A percentile compares a stretch with the other conserved stretches of the same genome.
These are phyloP conservation scores for Diacronema lutheri DNA, from an alignment of 78 protist species.

Conservation along the genomic window DNA sequence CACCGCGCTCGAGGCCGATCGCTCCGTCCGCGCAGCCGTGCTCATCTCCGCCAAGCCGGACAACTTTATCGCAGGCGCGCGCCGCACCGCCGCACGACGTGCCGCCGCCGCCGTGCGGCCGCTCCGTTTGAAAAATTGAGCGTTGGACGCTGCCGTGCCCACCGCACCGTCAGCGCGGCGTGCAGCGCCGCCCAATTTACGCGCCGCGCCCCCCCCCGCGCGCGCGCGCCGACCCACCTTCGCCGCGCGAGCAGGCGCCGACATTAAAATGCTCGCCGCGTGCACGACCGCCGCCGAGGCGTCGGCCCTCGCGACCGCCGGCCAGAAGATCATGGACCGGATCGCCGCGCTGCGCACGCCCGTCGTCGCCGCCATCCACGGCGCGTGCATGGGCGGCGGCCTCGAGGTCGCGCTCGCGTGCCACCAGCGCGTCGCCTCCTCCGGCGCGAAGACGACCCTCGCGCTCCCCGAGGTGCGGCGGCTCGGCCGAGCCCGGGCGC, in stretches of 20 bases:
- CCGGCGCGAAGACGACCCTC: not conserved
- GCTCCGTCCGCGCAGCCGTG: constrained; percentile 22
- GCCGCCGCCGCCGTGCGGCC: too few relatives aligned
- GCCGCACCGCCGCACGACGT: constrained; percentile 26
- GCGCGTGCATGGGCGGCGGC: constrained; percentile 68
- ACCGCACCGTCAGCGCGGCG: too few relatives aligned
- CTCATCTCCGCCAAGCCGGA: constrained; percentile 48
- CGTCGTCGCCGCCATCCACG: constrained; percentile 66
- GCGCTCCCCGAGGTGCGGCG: constrained; percentile 25
- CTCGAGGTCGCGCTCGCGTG: constrained; percentile 59
- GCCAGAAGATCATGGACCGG: not conserved
- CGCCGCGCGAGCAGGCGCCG: not conserved
- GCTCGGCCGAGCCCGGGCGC: not conserved
- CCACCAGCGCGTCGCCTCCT: constrained; percentile 20
- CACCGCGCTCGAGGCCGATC: not conserved
- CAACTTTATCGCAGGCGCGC: constrained; percentile 61
- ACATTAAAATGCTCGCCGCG: not conserved
- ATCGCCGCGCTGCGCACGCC: not conserved
- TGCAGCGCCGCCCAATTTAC: too few relatives aligned
- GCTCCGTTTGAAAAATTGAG: too few relatives aligned
- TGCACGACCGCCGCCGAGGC: constrained; percentile 11
- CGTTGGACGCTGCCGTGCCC: too few relatives aligned
- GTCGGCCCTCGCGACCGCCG: not conserved
- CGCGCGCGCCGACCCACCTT: not conserved
- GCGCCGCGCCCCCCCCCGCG: not conserved